Conservation (phyloP, 208 protist genomes). For the Crithidia mellificae region DNA sequence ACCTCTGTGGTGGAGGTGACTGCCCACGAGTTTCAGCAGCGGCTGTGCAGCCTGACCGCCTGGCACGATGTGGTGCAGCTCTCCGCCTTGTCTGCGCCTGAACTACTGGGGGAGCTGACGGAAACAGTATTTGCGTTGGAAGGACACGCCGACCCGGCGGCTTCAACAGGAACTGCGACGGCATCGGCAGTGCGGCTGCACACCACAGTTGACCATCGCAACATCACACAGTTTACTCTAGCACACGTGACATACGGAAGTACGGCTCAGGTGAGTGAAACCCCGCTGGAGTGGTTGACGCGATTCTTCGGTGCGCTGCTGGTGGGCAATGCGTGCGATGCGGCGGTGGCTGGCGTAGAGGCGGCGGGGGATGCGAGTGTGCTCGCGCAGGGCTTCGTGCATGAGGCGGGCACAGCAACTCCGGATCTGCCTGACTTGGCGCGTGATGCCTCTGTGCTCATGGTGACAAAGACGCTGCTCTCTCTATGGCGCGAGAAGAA, state of each 20-base stretch:
- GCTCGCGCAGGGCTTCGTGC: constrained; percentile 30
- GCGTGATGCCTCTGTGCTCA: constrained; percentile 18
- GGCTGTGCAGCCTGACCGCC: background rate
- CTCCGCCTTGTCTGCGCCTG: constrained; percentile 10
- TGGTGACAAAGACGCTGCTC: constrained; percentile 22
- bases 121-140: constrained; percentile 17
- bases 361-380: constrained; percentile 1
- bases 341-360: constrained; percentile 14
- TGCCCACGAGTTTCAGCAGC: constrained; percentile 2
- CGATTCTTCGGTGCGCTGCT: constrained; percentile 40
- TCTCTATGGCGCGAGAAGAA: constrained; percentile 62
- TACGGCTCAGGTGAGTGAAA: background rate
- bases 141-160: constrained; percentile 11
- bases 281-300: constrained; percentile 39
- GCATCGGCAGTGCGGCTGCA: constrained; percentile 25
- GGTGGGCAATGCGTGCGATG: constrained; percentile 29
- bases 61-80: constrained; percentile 23
- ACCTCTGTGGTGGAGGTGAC: constrained; percentile 42
- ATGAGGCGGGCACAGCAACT: constrained; percentile 9
- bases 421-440: constrained; percentile 24
- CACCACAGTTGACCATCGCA: constrained; percentile 36
- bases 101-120: constrained; percentile 32
- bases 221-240: constrained; percentile 19
- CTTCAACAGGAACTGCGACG: too few species aligned
- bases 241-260: background rate